phyloP scores from a whole-genome alignment of 495 filamentous ascomycete species.

The Corynascus novoguineensis region DNA sequence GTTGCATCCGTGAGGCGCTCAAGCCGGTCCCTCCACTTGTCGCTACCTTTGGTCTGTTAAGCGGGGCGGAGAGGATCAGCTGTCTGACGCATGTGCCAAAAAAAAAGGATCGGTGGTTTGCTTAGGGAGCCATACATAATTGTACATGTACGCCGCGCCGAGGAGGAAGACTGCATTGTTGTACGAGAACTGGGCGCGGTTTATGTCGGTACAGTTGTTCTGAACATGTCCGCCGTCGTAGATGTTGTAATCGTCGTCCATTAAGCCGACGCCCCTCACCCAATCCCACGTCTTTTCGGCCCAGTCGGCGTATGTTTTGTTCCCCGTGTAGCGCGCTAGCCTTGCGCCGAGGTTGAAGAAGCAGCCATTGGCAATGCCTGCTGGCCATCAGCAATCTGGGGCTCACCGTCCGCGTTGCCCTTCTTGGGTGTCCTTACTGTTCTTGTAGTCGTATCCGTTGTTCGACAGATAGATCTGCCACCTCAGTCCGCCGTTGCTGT shows the following conservation, averaged over 20 bases:
- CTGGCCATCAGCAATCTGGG: background rate
- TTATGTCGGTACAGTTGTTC: conserved; percentile 58
- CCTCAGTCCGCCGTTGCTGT: conserved; percentile 58
- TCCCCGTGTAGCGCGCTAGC: conserved; percentile 69
- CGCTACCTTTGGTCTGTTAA: conserved; percentile 50
- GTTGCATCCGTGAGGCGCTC: conserved; percentile 55
- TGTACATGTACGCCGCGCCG: conserved; percentile 77
- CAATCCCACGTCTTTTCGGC: conserved; percentile 71
- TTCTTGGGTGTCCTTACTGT: conserved; percentile 48
- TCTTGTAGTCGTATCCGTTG: conserved; percentile 83
- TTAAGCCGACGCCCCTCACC: conserved; percentile 56
- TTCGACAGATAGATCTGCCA: conserved; percentile 83
- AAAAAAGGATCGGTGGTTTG: no score
- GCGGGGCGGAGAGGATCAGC: no score
- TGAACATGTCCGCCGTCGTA: conserved; percentile 69
- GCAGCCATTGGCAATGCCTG: conserved; percentile 68
- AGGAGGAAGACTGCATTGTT: conserved; percentile 65
- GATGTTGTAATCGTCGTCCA: conserved; percentile 58
- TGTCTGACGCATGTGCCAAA: no score
- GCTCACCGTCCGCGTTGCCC: background rate
- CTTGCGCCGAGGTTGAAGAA: conserved; percentile 83
- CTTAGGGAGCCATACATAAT: conserved; percentile 60
- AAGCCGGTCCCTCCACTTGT: conserved; percentile 56
- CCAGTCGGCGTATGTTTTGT: conserved; percentile 72
- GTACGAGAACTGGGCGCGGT: conserved; percentile 68